Conservation (phyloP, 768 basidiomycete species). For the Phanerochaete sordida region DNA sequence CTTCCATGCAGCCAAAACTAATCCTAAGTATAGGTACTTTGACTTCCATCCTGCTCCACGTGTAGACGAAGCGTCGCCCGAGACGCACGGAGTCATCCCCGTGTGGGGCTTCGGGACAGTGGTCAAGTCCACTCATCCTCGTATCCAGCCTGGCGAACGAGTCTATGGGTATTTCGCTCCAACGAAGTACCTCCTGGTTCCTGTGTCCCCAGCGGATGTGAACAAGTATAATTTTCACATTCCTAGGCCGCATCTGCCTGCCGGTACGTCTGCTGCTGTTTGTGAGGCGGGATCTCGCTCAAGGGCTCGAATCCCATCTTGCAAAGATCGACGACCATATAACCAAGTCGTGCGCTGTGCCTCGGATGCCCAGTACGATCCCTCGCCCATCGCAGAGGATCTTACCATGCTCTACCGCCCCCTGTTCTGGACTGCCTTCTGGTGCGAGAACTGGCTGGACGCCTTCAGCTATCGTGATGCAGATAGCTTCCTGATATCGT, state of each 20-base stretch:
- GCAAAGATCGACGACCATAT: constrained; percentile 58
- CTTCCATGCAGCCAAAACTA: constrained; percentile 31
- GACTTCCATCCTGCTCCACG: constrained; percentile 58
- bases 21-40: constrained; percentile 50
- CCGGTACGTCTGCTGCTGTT: constrained; percentile 35
- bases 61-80: constrained; percentile 33
- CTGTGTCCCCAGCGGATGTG: constrained; percentile 47
- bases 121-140: constrained; percentile 43
- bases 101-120: constrained; percentile 74
- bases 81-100: constrained; percentile 60
- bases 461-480: constrained; percentile 47
- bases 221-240: constrained; percentile 55
- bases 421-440: constrained; percentile 73
- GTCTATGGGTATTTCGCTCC: constrained; percentile 65
- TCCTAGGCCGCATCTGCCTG: constrained; percentile 57
- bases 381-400: constrained; percentile 48
- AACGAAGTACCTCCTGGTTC: constrained; percentile 50
- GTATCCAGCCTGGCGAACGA: constrained; percentile 51
- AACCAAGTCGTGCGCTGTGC: constrained; percentile 63
- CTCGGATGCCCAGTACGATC: constrained; percentile 50
- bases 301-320: neutral
- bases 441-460: constrained; percentile 71
- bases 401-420: constrained; percentile 70
- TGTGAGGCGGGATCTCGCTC: neutral
- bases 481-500: constrained; percentile 53